Evolutionary conservation across 225 moss, liverwort and hornwort genomes (phyloP), one percentile per base, ranked within the genome.

Genomic region (Ulota crispa): DNA sequence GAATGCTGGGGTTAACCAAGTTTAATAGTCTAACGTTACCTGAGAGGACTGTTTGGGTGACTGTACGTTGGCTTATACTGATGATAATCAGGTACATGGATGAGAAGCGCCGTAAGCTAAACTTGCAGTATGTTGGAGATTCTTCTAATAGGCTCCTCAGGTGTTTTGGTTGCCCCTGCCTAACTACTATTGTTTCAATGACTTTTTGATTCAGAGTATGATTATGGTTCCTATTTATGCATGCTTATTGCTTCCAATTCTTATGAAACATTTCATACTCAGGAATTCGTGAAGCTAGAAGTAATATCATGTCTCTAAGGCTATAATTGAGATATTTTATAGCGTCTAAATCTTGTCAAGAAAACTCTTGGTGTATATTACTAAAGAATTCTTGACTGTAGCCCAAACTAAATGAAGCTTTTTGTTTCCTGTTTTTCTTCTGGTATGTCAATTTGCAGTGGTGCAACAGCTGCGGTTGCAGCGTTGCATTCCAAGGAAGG

Each of bases 21-120:
- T 80, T 37, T 73, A 73, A 41, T 62, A 63, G 45, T 81, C 47
- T 52, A 64, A 39, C 47, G 8, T 75, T 32, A n/a, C 42, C 28
- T 55, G 39, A 50, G 64, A 80, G 45, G 19, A 24, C 50, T 75
- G 64, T 74, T 83, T 81, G 11, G 61, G 66, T 87, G 63, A 84
- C 63, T 74, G 11, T 70, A 27, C 55, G 69, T 57, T 34, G 34
- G 23, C 6, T 70, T 56, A 27, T 21, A 8, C 83, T 78, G 64
- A 55, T 73, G 77, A 55, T 69, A 71, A 80, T 77, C 88, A 97
- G 97, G 84, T 97, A 97, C 78, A 94, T 97, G 87, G 88, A 94
- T 76, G 97, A 95, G 87, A 97, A 97, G 85, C 89, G 93, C 63
- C 95, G 93, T 55, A 97, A 97, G 87, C 78, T 97, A 65, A 93